Conservation (phyloP, 2,329 filamentous ascomycete genomes). For the Endoconidiophora laricicola region DNA sequence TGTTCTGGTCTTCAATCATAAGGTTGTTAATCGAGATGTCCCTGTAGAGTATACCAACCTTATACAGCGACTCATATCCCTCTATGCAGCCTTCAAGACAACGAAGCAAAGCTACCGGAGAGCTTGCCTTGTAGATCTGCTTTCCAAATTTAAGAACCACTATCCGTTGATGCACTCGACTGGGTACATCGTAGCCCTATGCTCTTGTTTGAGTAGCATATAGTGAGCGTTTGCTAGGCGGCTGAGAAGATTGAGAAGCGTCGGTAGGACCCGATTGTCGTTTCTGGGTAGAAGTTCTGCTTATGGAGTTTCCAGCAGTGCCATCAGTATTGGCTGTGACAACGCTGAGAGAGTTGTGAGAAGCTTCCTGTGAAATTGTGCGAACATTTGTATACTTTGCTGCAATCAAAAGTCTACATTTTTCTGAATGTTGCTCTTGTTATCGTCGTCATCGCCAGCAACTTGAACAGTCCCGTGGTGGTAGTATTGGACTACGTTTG, state of each 20-base stretch:
- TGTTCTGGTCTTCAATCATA: background rate
- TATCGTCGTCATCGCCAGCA: background rate
- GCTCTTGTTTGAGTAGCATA: too few relatives aligned
- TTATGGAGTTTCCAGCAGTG: too few relatives aligned
- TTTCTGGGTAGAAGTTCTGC: too few relatives aligned
- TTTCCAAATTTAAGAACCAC: background rate
- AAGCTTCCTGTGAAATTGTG: too few relatives aligned
- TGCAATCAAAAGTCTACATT: background rate
- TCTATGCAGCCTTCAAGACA: background rate
- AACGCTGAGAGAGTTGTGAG: too few relatives aligned
- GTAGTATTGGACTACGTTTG: background rate
- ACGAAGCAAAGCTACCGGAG: background rate
- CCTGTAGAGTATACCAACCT: background rate
- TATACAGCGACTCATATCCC: background rate
- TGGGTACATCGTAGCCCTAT: background rate
- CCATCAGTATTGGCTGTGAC: too few relatives aligned
- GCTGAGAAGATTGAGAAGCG: too few relatives aligned
- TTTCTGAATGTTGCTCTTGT: background rate
- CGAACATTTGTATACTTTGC: too few relatives aligned
- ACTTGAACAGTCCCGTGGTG: background rate
- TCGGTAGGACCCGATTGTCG: too few relatives aligned
- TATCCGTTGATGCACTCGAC: background rate
- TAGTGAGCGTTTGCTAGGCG: too few relatives aligned
- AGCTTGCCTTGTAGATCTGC: background rate
- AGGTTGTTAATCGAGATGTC: background rate